phyloP scores from a whole-genome alignment of 805 yeast species.

The Ogataea nonfermentans region DNA sequence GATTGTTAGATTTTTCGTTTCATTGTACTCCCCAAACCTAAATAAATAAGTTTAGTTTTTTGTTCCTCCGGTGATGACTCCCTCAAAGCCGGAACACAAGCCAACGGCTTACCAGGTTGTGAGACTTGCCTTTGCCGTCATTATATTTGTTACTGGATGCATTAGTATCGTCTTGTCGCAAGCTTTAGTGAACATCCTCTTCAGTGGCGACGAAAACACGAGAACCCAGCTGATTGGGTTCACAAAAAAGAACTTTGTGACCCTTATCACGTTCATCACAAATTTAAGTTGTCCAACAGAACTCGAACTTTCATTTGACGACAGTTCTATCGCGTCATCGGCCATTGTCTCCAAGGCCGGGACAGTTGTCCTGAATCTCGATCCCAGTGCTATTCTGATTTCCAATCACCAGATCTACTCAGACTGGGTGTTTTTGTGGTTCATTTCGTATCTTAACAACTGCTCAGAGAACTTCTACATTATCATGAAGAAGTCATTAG shows the following conservation, averaged over 20 bases:
- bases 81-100: neutral
- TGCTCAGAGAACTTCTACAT: constrained; percentile 66
- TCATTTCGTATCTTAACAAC: constrained; percentile 67
- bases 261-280: constrained; percentile 50
- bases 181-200: constrained; percentile 35
- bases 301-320: constrained; percentile 45
- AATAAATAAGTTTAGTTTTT: neutral
- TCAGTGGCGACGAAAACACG: constrained; percentile 32
- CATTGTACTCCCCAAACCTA: neutral
- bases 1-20: neutral
- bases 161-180: constrained; percentile 50
- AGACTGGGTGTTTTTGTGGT: constrained; percentile 94
- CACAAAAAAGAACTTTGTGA: constrained; percentile 60
- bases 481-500: constrained; percentile 73
- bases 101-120: constrained; percentile 23
- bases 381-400: constrained; percentile 47
- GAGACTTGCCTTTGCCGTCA: constrained; percentile 25
- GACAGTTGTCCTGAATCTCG: constrained; percentile 19
- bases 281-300: constrained; percentile 51
- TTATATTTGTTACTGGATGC: constrained; percentile 37
- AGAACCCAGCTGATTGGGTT: constrained; percentile 44
- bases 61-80: neutral
- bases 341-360: constrained; percentile 11
- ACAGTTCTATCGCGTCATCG: constrained; percentile 11
- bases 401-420: constrained; percentile 94